Base-by-base conservation (phyloP, 495 filamentous ascomycete genomes). In the Paragyromitra xinjiangensis region DNA sequence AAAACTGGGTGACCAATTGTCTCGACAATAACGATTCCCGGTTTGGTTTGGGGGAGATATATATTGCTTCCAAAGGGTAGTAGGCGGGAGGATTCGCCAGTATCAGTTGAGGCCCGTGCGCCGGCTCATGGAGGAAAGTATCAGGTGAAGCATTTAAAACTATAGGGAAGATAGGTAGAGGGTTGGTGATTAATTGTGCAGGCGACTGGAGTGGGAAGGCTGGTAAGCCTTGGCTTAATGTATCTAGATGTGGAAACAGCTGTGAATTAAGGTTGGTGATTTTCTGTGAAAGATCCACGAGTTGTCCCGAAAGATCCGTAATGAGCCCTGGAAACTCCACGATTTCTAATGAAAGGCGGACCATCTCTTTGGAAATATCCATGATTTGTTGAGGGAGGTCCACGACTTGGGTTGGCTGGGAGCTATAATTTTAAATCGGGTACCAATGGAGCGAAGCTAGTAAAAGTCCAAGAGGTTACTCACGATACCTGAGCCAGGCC, bases 241-340 rank as follows among this genome's bases (percentile, higher is more conserved):
- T 61, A 6, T 64, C 22, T 64, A 64, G 39, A 22, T 64, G 39
- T 24, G 37, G 61, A 22, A 42, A 12, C 19, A 64, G 9, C 7
- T 64, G 61, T 24, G 61, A 42, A 26, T 64, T 64, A 44, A 64
- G 61, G 9, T 64, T 44, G 16, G 59, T 12, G 34, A 63, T 63
- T 40, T 63, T 9, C n/a, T 39, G 59, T 16, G 59, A 63, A 22
- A 64, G 61, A 22, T 26, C 39, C 6, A 64, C 24, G 34, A 63
- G 16, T 19, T 42, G 37, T 9, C n/a, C 39, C 1, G 37, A 63
- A 42, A 24, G 14, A 4, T 42, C 59, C 29, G 40, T 39, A 0
- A 19, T 22, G 6, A 19, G 29, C 8, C n/a, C 34, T 39, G 37
- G 61, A 64, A 64, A 40, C 9, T 64, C 16, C 29, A 61, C 56